Evolutionary conservation across 257 asterid genomes (phyloP).

Genomic region (Anisodus acutangulus): DNA sequence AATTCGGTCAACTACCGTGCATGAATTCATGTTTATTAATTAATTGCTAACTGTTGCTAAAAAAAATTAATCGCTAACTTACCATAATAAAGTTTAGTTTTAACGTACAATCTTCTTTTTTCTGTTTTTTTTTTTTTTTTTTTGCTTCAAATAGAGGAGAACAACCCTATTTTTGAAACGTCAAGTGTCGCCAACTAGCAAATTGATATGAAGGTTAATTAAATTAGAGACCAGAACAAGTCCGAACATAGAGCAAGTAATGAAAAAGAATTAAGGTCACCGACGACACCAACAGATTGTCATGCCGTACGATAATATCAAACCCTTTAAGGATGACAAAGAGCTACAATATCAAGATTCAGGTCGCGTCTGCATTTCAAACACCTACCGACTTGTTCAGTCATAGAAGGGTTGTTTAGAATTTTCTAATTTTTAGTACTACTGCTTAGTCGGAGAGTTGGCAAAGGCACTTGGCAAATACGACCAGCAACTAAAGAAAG

Average conservation of each 20-base stretch:
- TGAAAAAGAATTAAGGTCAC: not conserved
- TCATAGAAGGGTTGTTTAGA: not conserved
- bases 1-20: no score
- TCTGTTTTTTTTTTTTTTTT: no score
- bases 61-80: no score
- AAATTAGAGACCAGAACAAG: not conserved
- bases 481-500: not conserved
- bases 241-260: not conserved
- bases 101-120: not conserved
- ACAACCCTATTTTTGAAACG: not conserved
- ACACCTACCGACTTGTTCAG: slow-evolving; percentile 4
- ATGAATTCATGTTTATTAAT: no score
- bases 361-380: slow-evolving; percentile 10
- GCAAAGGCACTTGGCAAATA: slow-evolving; percentile 2
- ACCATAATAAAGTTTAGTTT: no score
- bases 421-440: not conserved
- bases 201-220: not conserved
- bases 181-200: not conserved
- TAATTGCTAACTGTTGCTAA: no score
- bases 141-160: not conserved
- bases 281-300: slow-evolving; percentile 14
- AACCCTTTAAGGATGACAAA: slow-evolving; percentile 25
- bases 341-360: slow-evolving; percentile 12
- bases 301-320: not conserved
- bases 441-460: not conserved